phyloP scores from a whole-genome alignment of 2,329 filamentous ascomycete genomes.

The Cytospora piceicola region DNA sequence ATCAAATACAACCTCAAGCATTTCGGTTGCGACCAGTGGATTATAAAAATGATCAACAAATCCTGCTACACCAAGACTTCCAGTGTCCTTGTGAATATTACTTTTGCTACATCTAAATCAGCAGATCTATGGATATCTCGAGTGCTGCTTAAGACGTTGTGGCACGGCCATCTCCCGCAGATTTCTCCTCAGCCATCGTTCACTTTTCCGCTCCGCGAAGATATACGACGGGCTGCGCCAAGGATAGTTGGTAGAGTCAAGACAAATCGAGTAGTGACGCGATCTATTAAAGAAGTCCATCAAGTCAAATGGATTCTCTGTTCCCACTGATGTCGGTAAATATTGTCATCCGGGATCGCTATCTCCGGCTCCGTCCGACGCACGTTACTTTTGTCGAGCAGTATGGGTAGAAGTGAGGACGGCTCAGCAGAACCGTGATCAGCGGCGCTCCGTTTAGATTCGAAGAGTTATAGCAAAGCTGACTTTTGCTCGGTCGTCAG shows the following conservation, averaged over 20 bases:
- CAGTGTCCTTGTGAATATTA: neutral
- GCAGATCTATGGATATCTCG: too few species aligned
- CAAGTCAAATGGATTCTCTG: neutral
- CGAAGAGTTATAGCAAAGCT: neutral
- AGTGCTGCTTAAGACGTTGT: neutral
- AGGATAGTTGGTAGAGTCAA: neutral
- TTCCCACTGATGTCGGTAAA: conserved; percentile 3
- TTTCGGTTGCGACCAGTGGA: neutral
- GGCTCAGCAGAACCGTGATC: neutral
- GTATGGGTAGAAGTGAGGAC: neutral
- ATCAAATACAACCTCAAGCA: neutral
- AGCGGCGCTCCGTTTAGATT: neutral
- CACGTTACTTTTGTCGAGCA: neutral
- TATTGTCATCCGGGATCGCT: conserved; percentile 7
- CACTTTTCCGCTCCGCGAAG: neutral
- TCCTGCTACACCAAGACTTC: neutral
- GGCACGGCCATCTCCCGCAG: neutral
- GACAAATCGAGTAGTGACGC: neutral
- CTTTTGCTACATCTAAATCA: neutral
- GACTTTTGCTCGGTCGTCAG: neutral
- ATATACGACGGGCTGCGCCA: neutral
- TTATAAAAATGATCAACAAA: neutral
- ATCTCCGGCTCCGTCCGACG: neutral
- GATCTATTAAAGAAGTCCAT: neutral
- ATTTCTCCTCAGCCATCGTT: too few species aligned